Evolutionary conservation across 768 basidiomycete species (phyloP), one percentile per base, ranked within the genome.

Genomic region (Termitomyces sp.): DNA sequence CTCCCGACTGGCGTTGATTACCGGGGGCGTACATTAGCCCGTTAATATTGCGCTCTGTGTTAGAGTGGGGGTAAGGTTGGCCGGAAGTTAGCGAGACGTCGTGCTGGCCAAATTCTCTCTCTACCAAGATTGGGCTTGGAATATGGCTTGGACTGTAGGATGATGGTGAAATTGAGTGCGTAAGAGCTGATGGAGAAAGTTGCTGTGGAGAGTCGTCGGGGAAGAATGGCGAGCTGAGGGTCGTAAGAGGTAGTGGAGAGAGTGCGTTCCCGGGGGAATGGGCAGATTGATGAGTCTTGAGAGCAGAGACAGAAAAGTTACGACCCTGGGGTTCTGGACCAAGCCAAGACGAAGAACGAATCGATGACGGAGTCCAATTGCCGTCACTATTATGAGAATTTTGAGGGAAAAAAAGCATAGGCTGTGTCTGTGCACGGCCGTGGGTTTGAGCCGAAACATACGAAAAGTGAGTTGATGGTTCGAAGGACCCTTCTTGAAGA

Each of bases 141-240:
- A 81, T 34, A 67, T 71, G 49, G 69, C 67, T 32, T 67, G 57
- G 42, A 27, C 34, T 56, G 56, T 61, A 62, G 18, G 71, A 65
- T 30, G 76, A 65, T 22, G 72, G 69, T 6, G 63, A 51, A 2
- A 61, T 47, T n/a, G 63, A 44, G 43, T 64, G 54, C 4, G 57
- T 58, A 49, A 51, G 64, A 24, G 63, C 62, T 53, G 73, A 67
- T 47, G 73, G 56, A 73, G 57, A 69, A 63, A 57, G 70, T 69
- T 53, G 66, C 65, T 52, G 74, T 70, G 7, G 72, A 37, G 67
- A 67, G 53, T 74, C 71, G 43, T 63, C 61, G 22, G 85, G 85
- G 67, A 76, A 83, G 71, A 84, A 86, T 12, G 85, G 80, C 9
- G 83, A 76, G 60, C 70, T 83, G 39, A 85, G 76, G 16, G 85